Conservation (phyloP, 495 filamentous ascomycete genomes). For the Hypoxylon rickii region DNA sequence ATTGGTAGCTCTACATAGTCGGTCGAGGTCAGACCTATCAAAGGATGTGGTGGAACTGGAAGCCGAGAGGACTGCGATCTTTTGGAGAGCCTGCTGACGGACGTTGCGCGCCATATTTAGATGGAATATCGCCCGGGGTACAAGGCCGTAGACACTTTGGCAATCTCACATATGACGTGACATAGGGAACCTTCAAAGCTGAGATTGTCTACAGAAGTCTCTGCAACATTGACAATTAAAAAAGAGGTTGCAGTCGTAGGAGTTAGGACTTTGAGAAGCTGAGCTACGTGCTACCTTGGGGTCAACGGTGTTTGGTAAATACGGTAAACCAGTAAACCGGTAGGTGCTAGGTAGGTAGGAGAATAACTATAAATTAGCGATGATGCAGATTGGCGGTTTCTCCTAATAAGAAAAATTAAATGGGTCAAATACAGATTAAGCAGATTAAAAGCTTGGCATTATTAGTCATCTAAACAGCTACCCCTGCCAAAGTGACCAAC, state of each 20-base stretch:
- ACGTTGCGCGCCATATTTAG: constrained; percentile 55
- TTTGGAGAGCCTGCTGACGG: constrained; percentile 68
- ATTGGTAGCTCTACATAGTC: constrained; percentile 62
- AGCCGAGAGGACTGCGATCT: constrained; percentile 68
- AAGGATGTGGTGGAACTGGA: constrained; percentile 54
- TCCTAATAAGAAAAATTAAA: constrained; percentile 4
- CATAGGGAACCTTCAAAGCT: no score
- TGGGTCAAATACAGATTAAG: background rate
- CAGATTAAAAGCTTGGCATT: background rate
- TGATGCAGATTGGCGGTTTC: constrained; percentile 19
- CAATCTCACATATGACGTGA: background rate
- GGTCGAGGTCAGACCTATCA: constrained; percentile 65
- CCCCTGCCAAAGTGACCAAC: constrained; percentile 28
- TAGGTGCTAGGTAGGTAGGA: no score
- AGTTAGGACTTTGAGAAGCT: no score
- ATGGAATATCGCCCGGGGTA: constrained; percentile 1
- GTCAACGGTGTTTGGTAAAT: no score
- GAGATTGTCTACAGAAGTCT: no score
- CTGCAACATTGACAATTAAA: background rate
- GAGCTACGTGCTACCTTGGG: no score
- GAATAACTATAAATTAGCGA: constrained; percentile 22
- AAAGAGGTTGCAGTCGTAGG: background rate
- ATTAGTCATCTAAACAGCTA: constrained; percentile 37
- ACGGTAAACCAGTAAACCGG: no score
- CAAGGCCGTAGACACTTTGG: background rate